Conservation (phyloP, 805 yeast species). For the Crinitomyces ghanaensis region DNA sequence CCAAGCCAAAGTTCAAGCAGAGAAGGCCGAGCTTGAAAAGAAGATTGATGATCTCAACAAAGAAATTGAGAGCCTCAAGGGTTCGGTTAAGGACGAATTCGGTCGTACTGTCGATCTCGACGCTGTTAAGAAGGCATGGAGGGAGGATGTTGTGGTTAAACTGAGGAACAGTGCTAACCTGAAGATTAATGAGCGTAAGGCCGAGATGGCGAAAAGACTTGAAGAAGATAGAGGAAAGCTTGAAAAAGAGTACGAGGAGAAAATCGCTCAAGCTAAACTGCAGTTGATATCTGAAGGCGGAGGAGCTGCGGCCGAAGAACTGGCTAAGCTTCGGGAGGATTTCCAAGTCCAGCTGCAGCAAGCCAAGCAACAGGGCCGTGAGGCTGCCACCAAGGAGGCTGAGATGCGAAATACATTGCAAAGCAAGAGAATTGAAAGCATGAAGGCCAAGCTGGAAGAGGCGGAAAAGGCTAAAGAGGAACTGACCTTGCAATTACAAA, state of each 20-base stretch:
- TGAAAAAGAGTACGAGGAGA: conserved; percentile 1
- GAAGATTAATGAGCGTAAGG: conserved; percentile 14
- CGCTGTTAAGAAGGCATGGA: conserved; percentile 11
- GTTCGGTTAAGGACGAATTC: conserved; percentile 12
- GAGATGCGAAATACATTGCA: conserved; percentile 48
- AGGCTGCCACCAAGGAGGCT: conserved; percentile 42
- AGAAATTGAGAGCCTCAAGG: conserved; percentile 13
- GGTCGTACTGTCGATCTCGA: conserved; percentile 8
- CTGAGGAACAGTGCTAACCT: conserved; percentile 7
- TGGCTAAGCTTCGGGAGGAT: conserved; percentile 26
- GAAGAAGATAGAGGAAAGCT: conserved; percentile 11
- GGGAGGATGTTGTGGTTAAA: conserved; percentile 5
- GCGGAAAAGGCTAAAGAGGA: not conserved
- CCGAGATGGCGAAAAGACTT: conserved; percentile 15
- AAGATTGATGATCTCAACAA: conserved; percentile 13
- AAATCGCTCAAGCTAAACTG: conserved; percentile 4
- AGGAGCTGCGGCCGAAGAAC: conserved; percentile 12
- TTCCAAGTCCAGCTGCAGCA: conserved; percentile 30
- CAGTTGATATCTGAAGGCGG: conserved; percentile 6
- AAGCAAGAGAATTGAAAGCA: conserved; percentile 41
- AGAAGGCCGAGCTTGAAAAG: conserved; percentile 14
- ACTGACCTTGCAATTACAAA: not conserved
- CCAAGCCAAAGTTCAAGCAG: conserved; percentile 5
- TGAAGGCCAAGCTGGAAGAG: conserved; percentile 30
- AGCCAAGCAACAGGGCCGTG: conserved; percentile 31